Percentiles rank a stretch among this genome's conserved stretches.
Conservation (phyloP, 2,329 filamentous ascomycete species). For the Apiospora koreana region DNA sequence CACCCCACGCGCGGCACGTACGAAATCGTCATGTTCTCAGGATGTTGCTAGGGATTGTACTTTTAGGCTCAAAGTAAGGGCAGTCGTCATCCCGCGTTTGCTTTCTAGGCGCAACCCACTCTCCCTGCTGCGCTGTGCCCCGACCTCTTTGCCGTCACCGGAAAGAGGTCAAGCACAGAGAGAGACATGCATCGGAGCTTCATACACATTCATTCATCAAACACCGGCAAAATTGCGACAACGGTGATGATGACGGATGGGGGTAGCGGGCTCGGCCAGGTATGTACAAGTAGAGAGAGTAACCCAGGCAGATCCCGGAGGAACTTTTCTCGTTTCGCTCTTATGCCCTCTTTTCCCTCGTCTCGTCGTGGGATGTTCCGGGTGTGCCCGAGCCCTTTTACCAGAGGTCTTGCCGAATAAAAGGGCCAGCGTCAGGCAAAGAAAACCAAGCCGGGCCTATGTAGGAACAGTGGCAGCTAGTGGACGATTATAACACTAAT, state of each 20-base stretch:
- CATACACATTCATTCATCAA: conserved; percentile 1
- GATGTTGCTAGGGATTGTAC: background rate
- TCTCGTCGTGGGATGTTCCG: background rate
- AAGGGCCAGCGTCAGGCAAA: background rate
- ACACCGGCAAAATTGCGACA: conserved; percentile 3
- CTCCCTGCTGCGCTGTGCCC: background rate
- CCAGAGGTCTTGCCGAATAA: background rate
- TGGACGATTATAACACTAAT: background rate
- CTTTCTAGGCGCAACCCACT: background rate
- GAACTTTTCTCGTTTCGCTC: background rate
- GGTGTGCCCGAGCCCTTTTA: background rate
- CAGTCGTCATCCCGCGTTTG: conserved; percentile 4
- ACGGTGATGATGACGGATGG: background rate
- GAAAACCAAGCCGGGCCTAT: background rate
- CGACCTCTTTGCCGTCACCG: background rate
- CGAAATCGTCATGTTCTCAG: background rate
- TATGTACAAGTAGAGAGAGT: background rate
- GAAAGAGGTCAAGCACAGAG: background rate
- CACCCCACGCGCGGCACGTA: background rate
- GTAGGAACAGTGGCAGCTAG: background rate
- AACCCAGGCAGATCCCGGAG: background rate
- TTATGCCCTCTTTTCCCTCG: background rate
- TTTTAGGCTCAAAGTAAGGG: conserved; percentile 7
- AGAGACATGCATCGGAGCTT: background rate
- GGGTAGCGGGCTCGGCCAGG: background rate